Conservation (phyloP, 192 early-diverging fungal genomes). For the Phycomyces blakesleeanus region DNA sequence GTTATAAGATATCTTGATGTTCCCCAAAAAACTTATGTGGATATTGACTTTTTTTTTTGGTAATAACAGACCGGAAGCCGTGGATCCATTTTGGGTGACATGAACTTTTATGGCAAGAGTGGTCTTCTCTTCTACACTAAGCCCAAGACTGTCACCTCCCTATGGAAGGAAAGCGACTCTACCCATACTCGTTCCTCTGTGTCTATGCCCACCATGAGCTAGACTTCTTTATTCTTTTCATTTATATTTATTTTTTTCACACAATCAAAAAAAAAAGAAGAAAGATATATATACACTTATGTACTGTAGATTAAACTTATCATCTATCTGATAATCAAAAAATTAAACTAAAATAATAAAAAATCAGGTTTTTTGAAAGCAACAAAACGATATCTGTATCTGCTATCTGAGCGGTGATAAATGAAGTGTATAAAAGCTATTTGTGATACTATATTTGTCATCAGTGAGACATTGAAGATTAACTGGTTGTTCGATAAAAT, state of each 20-base stretch:
- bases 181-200: slow-evolving; percentile 60
- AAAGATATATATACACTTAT: not conserved
- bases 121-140: slow-evolving; percentile 87
- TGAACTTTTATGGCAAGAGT: slow-evolving; percentile 87
- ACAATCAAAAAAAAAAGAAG: not conserved
- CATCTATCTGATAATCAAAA: too few species aligned
- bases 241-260: not conserved
- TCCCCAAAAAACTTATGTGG: not conserved
- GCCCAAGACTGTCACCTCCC: slow-evolving; percentile 90
- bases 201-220: slow-evolving; percentile 85
- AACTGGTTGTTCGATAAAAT: too few species aligned
- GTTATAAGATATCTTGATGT: not conserved
- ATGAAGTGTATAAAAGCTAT: too few species aligned
- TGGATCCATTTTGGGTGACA: slow-evolving; percentile 88
- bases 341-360: too few species aligned
- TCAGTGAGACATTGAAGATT: too few species aligned
- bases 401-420: too few species aligned
- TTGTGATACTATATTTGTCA: too few species aligned
- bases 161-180: slow-evolving; percentile 90
- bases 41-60: not conserved
- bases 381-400: too few species aligned
- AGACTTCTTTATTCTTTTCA: slow-evolving; percentile 9
- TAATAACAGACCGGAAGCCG: slow-evolving; percentile 66
- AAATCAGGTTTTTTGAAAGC: too few species aligned
- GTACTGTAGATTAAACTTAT: too few species aligned